Conservation (phyloP, 208 protist genomes). For the Trypanosoma boissoni region DNA sequence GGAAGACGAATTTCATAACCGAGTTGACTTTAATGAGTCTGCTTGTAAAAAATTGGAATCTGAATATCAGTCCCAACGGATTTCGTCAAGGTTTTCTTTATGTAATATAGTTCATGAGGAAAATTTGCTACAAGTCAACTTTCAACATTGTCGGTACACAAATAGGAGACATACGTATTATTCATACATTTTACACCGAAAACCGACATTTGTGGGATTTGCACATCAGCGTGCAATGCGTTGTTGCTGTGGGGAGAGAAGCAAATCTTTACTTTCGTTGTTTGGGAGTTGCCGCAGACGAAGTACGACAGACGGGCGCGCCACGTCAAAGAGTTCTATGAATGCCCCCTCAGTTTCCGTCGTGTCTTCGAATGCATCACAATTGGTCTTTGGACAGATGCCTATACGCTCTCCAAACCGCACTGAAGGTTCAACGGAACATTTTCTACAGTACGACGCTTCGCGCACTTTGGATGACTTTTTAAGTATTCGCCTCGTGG, state of each 20-base stretch:
- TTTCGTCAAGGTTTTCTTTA: conserved; percentile 2
- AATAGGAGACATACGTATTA: conserved; percentile 16
- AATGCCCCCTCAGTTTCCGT: too few relatives aligned
- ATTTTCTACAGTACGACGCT: too few relatives aligned
- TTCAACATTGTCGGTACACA: conserved; percentile 18
- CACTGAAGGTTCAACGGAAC: too few relatives aligned
- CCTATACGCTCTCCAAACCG: too few relatives aligned
- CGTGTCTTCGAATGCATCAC: too few relatives aligned
- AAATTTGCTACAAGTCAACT: conserved; percentile 18
- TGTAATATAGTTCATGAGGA: conserved; percentile 11
- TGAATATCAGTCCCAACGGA: conserved; percentile 53
- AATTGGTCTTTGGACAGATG: too few relatives aligned
- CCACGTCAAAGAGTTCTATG: too few relatives aligned
- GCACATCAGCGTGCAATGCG: conserved; percentile 18
- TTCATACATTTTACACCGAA: conserved; percentile 17
- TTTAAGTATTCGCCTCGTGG: too few relatives aligned
- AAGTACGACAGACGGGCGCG: too few relatives aligned
- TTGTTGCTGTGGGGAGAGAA: conserved; percentile 17
- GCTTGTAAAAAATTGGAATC: conserved; percentile 51
- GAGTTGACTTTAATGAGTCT: conserved; percentile 50
- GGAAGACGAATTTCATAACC: conserved; percentile 87
- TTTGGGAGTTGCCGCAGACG: not conserved
- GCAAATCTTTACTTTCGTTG: not conserved
- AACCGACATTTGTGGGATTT: conserved; percentile 20
- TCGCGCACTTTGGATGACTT: too few relatives aligned